Evolutionary conservation across 2,329 filamentous ascomycete species (phyloP), one percentile per base, ranked within the genome.

Genomic region (Trichoderma citrinoviride): DNA sequence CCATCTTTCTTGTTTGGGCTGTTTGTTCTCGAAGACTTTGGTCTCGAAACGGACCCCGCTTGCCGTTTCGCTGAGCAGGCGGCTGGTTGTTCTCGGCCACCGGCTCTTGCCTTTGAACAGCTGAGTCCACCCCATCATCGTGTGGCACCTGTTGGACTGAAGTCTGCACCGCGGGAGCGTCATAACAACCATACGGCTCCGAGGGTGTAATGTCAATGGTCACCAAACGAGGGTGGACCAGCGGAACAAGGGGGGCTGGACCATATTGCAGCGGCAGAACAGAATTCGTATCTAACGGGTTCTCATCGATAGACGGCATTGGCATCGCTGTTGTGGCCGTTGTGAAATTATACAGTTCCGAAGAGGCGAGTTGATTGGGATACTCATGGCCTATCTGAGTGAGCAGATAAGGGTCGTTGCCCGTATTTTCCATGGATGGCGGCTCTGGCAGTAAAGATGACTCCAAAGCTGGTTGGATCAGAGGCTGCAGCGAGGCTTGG

Each of bases 1-100:
- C 85, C 19, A 85, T 82, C 61, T 82, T 83, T 65, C 85, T 79
- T 2, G 85, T 87, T 64, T 82, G 77, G 0, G 85, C 85, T 0
- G 85, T 87, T 68, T 82, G 77, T 66, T 84, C 78, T 25, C 84
- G 80, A 33, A 81, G 77, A 10, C 75, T 75, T n/a, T 78, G 76
- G 58, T 84, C 81, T 65, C 80, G 83, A 73, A 87, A 87, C 2
- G 84, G 85, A 0, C 83, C 84, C 12, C 84, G 72, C 66, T 77
- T 78, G 12, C 76, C 76, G 44, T 71, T 72, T 46, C 75, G 70
- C 62, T 75, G 73, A 40, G 72, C 73, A 15, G 74, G 70, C 44
- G 73, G 58, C 5, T 74, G 56, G 37, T 74, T 71, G 61, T 77
- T 14, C 10, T 37, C 71, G 66, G 71, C 72, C 53, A 68, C 71